Evolutionary conservation across 169 alveolate species (phyloP), one percentile per base, ranked within the genome.

Genomic region (Plasmodium falciparum): DNA sequence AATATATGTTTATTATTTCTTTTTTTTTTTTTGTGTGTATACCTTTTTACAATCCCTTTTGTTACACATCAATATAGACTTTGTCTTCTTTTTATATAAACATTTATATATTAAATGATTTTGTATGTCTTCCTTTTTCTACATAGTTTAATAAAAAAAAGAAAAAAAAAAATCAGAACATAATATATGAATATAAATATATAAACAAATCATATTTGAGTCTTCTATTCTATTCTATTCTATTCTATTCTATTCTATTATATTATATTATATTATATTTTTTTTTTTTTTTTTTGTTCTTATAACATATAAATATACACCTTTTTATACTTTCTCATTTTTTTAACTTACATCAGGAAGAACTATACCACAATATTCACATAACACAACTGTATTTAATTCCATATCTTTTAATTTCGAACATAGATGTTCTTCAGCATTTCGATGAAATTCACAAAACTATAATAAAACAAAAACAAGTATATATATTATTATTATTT

Each of bases 371-470:
- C 90, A 80, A n/a, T 67, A 29, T 43, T 80, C 71, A 73, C 90
- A 80, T 17, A 80, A 71, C 6, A 80, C 73, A 71, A 67, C 80
- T 49, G 22, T 50, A 9, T 66, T 66, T 39, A 43, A 54, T 67
- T 80, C 83, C 33, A 50, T 26, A 17, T 58, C 12, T 61, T 66
- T 56, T 69, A 61, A 54, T 15, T 54, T 67, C 17, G 83, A 59
- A 63, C 90, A 80, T 15, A 33, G 12, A 62, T 80, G 90, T 1
- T 80, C 90, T 49, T 80, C 83, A 56, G 52, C 54, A 3, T 80
- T 80, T 56, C 73, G 67, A 73, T 80, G 90, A 13, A 80, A 61
- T n/a, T 80, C 90, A 29, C 90, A 80, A 80, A 80, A 80, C 90
- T 80, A 39, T 22, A 65, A 24, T n/a, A 47, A 66, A n/a, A 8